Base-by-base conservation (phyloP, 805 yeast species). In the Allodekkera sacchari region DNA sequence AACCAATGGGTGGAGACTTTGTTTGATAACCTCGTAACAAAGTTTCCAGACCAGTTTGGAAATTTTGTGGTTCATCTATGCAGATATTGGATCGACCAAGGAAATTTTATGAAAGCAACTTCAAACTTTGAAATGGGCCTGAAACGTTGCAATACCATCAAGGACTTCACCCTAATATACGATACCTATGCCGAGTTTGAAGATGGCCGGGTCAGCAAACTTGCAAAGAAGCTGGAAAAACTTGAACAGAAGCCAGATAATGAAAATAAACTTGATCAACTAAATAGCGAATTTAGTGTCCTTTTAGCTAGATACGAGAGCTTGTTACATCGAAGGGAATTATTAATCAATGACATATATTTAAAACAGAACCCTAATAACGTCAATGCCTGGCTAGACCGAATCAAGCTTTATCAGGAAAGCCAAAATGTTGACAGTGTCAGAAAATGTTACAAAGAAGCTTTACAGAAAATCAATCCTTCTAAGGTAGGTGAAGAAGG, bases 381-480 rank as follows among this genome's bases (percentile, higher is more conserved):
- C 37, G 71, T 83, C 4, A 67, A 63, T 18, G 68, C 66, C 32
- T 89, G 96, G 96, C 53, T 76, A 25, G 70, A 71, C 30, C 62
- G 94, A 33, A 64, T 74, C 0, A 56, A 59, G 0, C 41, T 80
- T 1, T 65, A 62, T 40, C 63, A 64, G 12, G 45, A 58, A 3
- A 50, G 57, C 4, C 45, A 44, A 3, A 61, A 66, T 16, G 42
- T 61, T 22, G 47, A 59, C 11, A 55, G 70, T n/a, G 65, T 68
- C 3, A 57, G 79, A 12, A 62, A 64, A 19, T 67, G 80, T 0
- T 83, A 69, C 52, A 75, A 76, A 1, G 57, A 69, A 12, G 95
- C 95, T 0, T 62, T 88, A 6, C 59, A 69, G 4, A 57, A 68
- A 2, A 74, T 89, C 11, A 71, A 80, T 37, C 89, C 94, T 0